Evolutionary conservation across 768 basidiomycete genomes (phyloP), one percentile per base, ranked within the genome.

Genomic region (Suillus subaureus): DNA sequence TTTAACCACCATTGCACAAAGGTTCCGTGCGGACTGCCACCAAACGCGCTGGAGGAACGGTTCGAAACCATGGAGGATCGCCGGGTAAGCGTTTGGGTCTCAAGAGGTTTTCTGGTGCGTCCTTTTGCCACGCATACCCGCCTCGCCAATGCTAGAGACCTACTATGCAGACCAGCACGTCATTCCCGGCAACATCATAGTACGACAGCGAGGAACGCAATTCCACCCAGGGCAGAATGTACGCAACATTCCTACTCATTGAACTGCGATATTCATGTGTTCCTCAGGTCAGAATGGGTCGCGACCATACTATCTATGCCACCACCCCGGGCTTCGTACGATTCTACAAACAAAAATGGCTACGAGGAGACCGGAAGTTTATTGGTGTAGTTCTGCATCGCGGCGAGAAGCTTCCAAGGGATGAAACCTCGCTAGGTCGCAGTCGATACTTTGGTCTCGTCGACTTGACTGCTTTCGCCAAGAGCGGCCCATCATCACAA

Each of bases 151-250:
- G 65, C 67, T 70, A 66, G 68, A 68, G 31, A 6, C 21, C 39
- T 56, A 26, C 6, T 21, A 60, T 42, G 60, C 67, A 98, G 97
- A 97, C 74, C 90, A 98, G 78, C 86, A 85, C 78, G 96, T 98
- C 31, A 85, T 93, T 31, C 94, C 97, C 11, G 97, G 97, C 51
- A 94, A 97, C 81, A 98, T 99, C 71, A 92, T 99, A 74, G 89
- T 99, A 39, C 87, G 97, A 54, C 97, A 99, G 77, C 86, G 97
- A 68, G 97, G 97, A 11, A 91, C 92, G 0, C 82, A 90, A 61
- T 97, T 97, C 80, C 95, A 97, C 74, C 89, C 97, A 6, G 97
- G 96, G 1, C 96, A 95, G 76, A 89, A 98, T 77, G 96, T 96
- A 77, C 64, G 90, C 79, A 37, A 39, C 40, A 60, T 57, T 63